phyloP scores from a whole-genome alignment of 108 stramenopile genomes.

The Fragilaria radians region DNA sequence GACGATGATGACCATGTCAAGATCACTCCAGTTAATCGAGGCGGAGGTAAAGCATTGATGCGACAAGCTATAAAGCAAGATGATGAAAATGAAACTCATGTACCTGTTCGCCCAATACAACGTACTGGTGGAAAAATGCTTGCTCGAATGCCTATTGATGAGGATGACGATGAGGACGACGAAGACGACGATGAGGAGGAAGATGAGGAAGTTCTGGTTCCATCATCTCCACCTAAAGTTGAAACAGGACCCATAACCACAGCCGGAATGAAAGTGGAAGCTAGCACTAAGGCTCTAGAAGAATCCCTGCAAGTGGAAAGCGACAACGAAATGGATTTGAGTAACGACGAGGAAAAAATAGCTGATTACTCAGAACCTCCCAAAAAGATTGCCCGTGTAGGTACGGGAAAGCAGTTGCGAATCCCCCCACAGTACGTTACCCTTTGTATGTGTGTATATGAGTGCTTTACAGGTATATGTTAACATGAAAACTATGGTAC shows the following conservation, averaged over 20 bases:
- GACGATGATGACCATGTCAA: slow-evolving; percentile 23
- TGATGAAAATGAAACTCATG: slow-evolving; percentile 25
- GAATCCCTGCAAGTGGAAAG: slow-evolving; percentile 8
- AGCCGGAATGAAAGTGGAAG: not conserved
- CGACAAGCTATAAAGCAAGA: slow-evolving; percentile 21
- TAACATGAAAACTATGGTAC: not conserved
- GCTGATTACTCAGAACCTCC: too few species aligned
- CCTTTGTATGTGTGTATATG: too few species aligned
- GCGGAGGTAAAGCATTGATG: slow-evolving; percentile 60
- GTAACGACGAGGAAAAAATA: slow-evolving; percentile 39
- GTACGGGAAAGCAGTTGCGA: slow-evolving; percentile 33
- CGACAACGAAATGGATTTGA: slow-evolving; percentile 28
- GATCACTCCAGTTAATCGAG: slow-evolving; percentile 28
- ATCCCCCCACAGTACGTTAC: slow-evolving; percentile 2
- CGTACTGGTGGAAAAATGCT: slow-evolving; percentile 29
- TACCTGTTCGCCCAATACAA: slow-evolving; percentile 3
- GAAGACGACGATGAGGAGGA: slow-evolving; percentile 11
- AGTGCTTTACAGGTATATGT: too few species aligned
- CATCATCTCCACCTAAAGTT: not conserved
- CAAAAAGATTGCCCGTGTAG: slow-evolving; percentile 19
- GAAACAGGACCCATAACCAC: not conserved
- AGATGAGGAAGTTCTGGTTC: slow-evolving; percentile 1
- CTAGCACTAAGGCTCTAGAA: not conserved
- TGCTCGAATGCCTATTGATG: slow-evolving; percentile 20
- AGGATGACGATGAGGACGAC: slow-evolving; percentile 20